Base-by-base conservation (phyloP, 2,329 filamentous ascomycete genomes). In the Talaromyces verruculosus region DNA sequence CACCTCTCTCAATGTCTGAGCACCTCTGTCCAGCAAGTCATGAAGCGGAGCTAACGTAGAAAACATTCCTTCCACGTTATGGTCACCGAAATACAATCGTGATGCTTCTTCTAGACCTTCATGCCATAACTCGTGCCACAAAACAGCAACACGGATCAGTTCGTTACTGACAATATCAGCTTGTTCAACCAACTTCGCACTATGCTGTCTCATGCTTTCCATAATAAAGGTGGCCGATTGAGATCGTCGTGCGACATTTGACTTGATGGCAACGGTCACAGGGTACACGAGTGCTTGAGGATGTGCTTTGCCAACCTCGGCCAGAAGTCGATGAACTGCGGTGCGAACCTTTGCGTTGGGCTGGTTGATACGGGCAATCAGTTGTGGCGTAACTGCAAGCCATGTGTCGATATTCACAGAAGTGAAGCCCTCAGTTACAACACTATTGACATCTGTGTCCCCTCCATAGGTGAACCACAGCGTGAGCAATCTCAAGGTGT, bases 111-210 rank as follows among this genome's bases (percentile, higher is more conserved):
- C 95, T 17, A 99, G 84, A 33, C 91, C 96, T 78, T 99, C 96
- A 71, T 99, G 95, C 95, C 95, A 99, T 70, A 96, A 91, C 74
- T 99, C 95, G 75, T 99, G 95, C 96, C 96, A 99, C 28, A 99
- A 80, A 1, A 99, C 94, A 17, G 95, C 95, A 67, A 99, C 96
- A 61, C 95, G 89, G 74, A 99, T 98, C 65, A 99, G 87, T 77
- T 99, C 96, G 74, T 95, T 91, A 76, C 94, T 98, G 71, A 99
- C 93, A 57, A 93, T 85, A 75, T 97, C 94, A 41, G 95, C 95
- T 78, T 99, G 95, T 70, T 97, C 92, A 8, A 99, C 95, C 41
- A 99, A 85, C 72, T 88, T 90, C 22, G 92, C 89, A 75, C 93
- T 98, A 76, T 99, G 96, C 71, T 94, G 91, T 45, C 93, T 90